These are phyloP conservation scores for Trichoderma atrobrunneum DNA, from an alignment of 2,329 filamentous ascomycete genomes.

Conservation along the genomic window DNA sequence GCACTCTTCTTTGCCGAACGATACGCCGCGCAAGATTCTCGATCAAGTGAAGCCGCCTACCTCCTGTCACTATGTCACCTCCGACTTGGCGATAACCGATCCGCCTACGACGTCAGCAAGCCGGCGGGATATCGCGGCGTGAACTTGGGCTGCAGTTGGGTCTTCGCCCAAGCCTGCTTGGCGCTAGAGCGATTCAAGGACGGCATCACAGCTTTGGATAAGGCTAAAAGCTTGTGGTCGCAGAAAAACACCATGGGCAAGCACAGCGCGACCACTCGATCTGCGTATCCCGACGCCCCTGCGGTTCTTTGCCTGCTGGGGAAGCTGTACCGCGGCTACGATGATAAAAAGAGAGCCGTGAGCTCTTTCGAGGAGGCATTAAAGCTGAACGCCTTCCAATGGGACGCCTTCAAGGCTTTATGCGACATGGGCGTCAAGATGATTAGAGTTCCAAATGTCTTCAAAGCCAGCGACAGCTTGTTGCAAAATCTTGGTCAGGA, in stretches of 20 bases:
- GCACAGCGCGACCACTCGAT: slow-evolving; percentile 73
- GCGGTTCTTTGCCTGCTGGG: slow-evolving; percentile 81
- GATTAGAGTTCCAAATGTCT: slow-evolving; percentile 81
- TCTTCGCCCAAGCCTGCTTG: slow-evolving; percentile 87
- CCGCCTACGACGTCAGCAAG: slow-evolving; percentile 81
- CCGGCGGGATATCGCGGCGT: slow-evolving; percentile 65
- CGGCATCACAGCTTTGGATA: slow-evolving; percentile 80
- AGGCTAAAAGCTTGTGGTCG: slow-evolving; percentile 71
- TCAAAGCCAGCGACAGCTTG: slow-evolving; percentile 64
- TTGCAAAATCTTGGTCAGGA: slow-evolving; percentile 47
- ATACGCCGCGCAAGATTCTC: slow-evolving; percentile 77
- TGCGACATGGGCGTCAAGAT: slow-evolving; percentile 85
- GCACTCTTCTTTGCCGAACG: slow-evolving; percentile 92
- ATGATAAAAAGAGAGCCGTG: slow-evolving; percentile 79
- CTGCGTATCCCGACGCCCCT: slow-evolving; percentile 76
- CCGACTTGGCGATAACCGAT: slow-evolving; percentile 76
- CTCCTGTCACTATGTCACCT: slow-evolving; percentile 83
- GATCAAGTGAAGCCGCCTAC: slow-evolving; percentile 76
- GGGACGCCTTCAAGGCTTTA: slow-evolving; percentile 89
- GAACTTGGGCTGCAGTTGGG: slow-evolving; percentile 83
- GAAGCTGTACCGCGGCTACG: slow-evolving; percentile 80
- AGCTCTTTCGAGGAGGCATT: slow-evolving; percentile 84
- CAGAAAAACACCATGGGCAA: slow-evolving; percentile 75
- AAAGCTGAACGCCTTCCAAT: slow-evolving; percentile 92
- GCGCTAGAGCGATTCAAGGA: slow-evolving; percentile 75